phyloP scores from a whole-genome alignment of 371 early-diverging fungal species.

The Mortierella sp. region DNA sequence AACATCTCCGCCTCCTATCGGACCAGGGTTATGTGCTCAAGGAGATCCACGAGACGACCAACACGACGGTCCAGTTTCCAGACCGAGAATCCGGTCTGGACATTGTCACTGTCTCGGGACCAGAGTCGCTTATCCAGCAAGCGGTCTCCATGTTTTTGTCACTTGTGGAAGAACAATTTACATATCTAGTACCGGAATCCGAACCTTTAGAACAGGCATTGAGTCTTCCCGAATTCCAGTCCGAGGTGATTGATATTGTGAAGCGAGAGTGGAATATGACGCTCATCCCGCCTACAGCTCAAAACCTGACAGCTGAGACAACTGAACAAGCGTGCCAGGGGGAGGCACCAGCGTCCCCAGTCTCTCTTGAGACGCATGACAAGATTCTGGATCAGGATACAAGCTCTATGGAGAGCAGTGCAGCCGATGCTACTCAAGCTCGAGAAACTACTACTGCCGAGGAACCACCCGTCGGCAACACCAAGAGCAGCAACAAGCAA shows the following conservation, averaged over 20 bases:
- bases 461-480: not conserved
- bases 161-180: conserved; percentile 37
- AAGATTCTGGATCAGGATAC: too few relatives aligned
- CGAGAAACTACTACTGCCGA: too few relatives aligned
- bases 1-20: conserved; percentile 59
- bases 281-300: conserved; percentile 17
- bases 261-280: conserved; percentile 43
- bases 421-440: too few relatives aligned
- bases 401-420: too few relatives aligned
- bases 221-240: conserved; percentile 28
- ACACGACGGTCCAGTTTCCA: conserved; percentile 64
- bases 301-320: not conserved
- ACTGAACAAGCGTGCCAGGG: too few relatives aligned
- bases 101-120: conserved; percentile 37
- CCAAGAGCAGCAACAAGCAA: not conserved
- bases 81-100: conserved; percentile 54
- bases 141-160: conserved; percentile 35
- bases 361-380: too few relatives aligned
- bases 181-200: conserved; percentile 22
- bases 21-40: conserved; percentile 55
- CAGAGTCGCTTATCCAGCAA: conserved; percentile 44
- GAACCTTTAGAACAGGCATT: conserved; percentile 16
- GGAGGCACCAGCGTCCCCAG: too few relatives aligned
- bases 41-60: conserved; percentile 62
- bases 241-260: conserved; percentile 30